phyloP scores from a whole-genome alignment of 352 stramenopile species.

The Pythium diclinum region DNA sequence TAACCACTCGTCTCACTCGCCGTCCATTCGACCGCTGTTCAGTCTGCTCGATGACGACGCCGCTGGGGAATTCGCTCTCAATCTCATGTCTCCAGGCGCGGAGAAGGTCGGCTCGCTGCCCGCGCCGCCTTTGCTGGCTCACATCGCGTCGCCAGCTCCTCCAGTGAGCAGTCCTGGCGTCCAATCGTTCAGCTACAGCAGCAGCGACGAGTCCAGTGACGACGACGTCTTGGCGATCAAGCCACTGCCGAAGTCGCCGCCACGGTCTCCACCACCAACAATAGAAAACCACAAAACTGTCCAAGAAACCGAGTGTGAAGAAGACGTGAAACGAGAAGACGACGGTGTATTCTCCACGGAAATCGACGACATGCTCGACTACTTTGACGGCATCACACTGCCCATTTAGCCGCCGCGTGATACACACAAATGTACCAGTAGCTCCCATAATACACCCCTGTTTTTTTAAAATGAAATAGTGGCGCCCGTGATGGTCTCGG shows the following conservation, averaged over 20 bases:
- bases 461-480: slow-evolving; percentile 32
- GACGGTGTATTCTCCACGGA: slow-evolving; percentile 24
- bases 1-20: neutral
- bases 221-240: neutral
- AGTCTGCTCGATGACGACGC: neutral
- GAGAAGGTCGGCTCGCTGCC: slow-evolving; percentile 25
- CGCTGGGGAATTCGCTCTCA: slow-evolving; percentile 14
- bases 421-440: neutral
- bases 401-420: slow-evolving; percentile 30
- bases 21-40: neutral
- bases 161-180: neutral
- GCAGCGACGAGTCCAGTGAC: slow-evolving; percentile 2
- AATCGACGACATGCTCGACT: slow-evolving; percentile 77
- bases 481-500: slow-evolving; percentile 38
- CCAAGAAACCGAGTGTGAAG: slow-evolving; percentile 15
- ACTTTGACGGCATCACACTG: slow-evolving; percentile 64
- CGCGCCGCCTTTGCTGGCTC: slow-evolving; percentile 17
- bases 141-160: neutral
- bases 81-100: slow-evolving; percentile 28
- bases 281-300: neutral
- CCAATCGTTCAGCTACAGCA: neutral
- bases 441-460: neutral
- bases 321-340: slow-evolving; percentile 22
- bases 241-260: neutral
- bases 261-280: neutral